Evolutionary conservation across 2,329 filamentous ascomycete species (phyloP).

Genomic region (Rasamsonia emersonii): DNA sequence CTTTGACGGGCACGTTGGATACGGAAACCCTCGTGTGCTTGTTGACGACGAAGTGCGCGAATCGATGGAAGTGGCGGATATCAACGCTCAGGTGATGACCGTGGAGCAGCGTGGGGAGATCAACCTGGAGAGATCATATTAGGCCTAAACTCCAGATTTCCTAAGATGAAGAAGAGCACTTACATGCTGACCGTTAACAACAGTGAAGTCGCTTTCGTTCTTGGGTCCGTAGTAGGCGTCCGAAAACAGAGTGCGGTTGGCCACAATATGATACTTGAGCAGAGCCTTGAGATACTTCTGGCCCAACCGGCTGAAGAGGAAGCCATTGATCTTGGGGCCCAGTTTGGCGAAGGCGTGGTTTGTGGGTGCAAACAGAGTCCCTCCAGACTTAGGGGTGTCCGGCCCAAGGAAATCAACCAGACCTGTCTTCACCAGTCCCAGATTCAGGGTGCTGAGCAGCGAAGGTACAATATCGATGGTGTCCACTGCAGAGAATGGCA

Average conservation of each 20-base stretch:
- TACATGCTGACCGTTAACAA: conserved; percentile 38
- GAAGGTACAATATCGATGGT: conserved; percentile 58
- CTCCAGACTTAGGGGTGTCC: conserved; percentile 49
- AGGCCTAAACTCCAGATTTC: conserved; percentile 1
- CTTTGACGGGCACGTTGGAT: conserved; percentile 61
- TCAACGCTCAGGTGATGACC: conserved; percentile 62
- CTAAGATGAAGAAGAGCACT: background rate
- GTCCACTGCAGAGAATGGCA: conserved; percentile 57
- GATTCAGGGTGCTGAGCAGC: conserved; percentile 68
- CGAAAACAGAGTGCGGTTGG: conserved; percentile 67
- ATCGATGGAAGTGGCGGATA: conserved; percentile 56
- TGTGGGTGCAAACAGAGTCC: conserved; percentile 69
- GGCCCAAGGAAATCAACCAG: conserved; percentile 56
- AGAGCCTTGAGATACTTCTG: conserved; percentile 67
- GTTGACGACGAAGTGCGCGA: conserved; percentile 66
- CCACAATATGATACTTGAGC: conserved; percentile 66
- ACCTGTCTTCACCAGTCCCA: conserved; percentile 66
- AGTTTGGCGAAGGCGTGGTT: conserved; percentile 70
- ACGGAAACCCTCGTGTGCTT: conserved; percentile 57
- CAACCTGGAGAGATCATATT: conserved; percentile 25
- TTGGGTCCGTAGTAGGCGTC: conserved; percentile 62
- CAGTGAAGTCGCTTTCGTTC: conserved; percentile 10
- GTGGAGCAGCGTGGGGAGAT: conserved; percentile 63
- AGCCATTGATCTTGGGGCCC: conserved; percentile 59
- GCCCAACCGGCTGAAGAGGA: conserved; percentile 70